phyloP scores from a whole-genome alignment of 441 rosid species.

The Manihot esculenta region DNA sequence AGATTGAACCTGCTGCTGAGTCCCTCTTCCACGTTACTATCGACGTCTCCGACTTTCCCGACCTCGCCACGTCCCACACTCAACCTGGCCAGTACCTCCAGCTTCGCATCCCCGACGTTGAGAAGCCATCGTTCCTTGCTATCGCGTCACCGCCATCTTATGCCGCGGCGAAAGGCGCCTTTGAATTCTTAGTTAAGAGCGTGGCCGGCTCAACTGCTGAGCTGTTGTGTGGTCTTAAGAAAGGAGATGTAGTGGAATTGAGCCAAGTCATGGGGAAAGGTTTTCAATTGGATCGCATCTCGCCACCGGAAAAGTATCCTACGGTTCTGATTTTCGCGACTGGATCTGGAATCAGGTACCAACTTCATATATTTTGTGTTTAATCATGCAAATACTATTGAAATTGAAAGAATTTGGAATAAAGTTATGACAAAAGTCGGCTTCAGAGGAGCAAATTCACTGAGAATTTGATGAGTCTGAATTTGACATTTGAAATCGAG shows the following conservation, averaged over 20 bases:
- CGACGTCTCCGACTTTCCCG: constrained; percentile 74
- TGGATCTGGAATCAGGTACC: constrained; percentile 31
- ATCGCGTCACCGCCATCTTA: constrained; percentile 82
- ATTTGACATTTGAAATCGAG: too few relatives aligned
- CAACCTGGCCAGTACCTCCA: constrained; percentile 89
- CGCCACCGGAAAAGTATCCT: constrained; percentile 64
- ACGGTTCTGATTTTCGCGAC: constrained; percentile 91
- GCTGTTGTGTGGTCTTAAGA: constrained; percentile 69
- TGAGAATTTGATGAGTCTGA: too few relatives aligned
- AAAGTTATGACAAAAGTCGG: too few relatives aligned
- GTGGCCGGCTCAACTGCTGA: constrained; percentile 88
- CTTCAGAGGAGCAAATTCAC: too few relatives aligned
- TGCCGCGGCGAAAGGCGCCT: constrained; percentile 56
- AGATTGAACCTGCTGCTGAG: constrained; percentile 63
- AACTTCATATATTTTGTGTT: too few relatives aligned
- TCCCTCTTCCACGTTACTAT: constrained; percentile 76
- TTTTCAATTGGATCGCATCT: constrained; percentile 56
- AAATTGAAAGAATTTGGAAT: too few relatives aligned
- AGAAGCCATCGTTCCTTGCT: constrained; percentile 80
- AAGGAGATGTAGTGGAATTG: constrained; percentile 85
- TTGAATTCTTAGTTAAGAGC: constrained; percentile 82
- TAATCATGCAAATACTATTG: too few relatives aligned
- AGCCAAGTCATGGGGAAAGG: constrained; percentile 79
- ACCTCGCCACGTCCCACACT: constrained; percentile 63
- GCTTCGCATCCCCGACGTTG: constrained; percentile 69